Evolutionary conservation across 805 yeast genomes (phyloP).

Genomic region (Candida alai): DNA sequence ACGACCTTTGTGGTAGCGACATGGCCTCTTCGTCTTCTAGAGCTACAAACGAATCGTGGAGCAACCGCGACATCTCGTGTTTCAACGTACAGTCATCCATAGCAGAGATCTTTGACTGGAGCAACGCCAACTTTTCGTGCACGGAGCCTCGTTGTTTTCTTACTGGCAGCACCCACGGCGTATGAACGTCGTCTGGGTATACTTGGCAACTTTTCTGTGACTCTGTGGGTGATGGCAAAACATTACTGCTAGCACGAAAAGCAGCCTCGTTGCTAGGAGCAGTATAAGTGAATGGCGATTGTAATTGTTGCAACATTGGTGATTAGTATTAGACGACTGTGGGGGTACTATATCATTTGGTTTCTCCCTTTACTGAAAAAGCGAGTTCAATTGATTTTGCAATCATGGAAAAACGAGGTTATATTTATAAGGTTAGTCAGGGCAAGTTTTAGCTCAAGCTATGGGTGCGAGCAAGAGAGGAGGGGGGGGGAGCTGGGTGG

Average conservation of each 20-base stretch:
- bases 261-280: conserved; percentile 1
- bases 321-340: too few relatives aligned
- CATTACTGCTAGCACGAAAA: background rate
- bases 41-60: background rate
- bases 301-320: conserved; percentile 5
- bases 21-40: background rate
- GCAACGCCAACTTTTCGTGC: conserved; percentile 1
- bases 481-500: too few relatives aligned
- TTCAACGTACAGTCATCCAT: conserved; percentile 4
- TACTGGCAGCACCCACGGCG: too few relatives aligned
- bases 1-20: conserved; percentile 2
- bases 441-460: too few relatives aligned
- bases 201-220: conserved; percentile 3
- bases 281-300: conserved; percentile 4
- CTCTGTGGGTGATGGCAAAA: conserved; percentile 3
- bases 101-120: conserved; percentile 3
- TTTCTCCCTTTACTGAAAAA: background rate
- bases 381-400: background rate
- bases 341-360: conserved; percentile 3
- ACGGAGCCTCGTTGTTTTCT: background rate
- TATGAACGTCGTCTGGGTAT: too few relatives aligned
- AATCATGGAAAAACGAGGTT: conserved; percentile 2
- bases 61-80: conserved; percentile 1
- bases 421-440: conserved; percentile 5
- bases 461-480: too few relatives aligned